These are phyloP conservation scores for Dendrocalamus latiflorus DNA, from an alignment of 202 grass and related monocot genomes.

Conservation along the genomic window DNA sequence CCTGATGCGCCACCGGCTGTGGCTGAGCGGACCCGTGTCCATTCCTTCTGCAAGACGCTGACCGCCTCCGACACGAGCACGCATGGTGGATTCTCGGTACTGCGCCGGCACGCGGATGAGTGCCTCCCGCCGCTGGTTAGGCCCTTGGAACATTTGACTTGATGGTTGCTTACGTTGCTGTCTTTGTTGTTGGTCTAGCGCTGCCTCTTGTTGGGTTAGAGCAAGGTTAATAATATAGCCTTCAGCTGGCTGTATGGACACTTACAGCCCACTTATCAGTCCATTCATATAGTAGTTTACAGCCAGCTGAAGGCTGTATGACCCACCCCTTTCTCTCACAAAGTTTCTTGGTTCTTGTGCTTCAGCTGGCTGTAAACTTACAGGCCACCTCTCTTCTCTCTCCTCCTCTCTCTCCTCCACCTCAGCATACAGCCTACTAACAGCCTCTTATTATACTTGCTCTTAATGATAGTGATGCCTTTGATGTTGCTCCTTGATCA, in stretches of 20 bases:
- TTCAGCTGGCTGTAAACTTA: too few relatives aligned
- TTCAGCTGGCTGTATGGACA: too few relatives aligned
- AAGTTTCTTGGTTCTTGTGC: too few relatives aligned
- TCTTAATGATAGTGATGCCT: slow-evolving; percentile 5
- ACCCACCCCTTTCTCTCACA: too few relatives aligned
- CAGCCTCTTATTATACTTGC: too few relatives aligned
- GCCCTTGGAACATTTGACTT: neutral
- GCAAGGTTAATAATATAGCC: too few relatives aligned
- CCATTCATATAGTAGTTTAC: too few relatives aligned
- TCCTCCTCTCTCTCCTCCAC: too few relatives aligned
- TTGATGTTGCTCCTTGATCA: slow-evolving; percentile 24
- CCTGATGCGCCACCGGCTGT: slow-evolving; percentile 15
- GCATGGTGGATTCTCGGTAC: slow-evolving; percentile 79
- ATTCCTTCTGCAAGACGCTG: slow-evolving; percentile 85
- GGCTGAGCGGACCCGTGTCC: slow-evolving; percentile 41
- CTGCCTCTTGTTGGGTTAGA: neutral
- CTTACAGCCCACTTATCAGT: too few relatives aligned
- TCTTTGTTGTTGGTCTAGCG: neutral
- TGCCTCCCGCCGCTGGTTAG: slow-evolving; percentile 72
- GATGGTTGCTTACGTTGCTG: neutral
- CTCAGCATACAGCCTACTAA: too few relatives aligned
- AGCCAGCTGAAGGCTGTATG: too few relatives aligned
- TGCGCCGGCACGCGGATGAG: slow-evolving; percentile 75
- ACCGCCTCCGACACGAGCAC: slow-evolving; percentile 87
- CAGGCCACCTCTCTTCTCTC: too few relatives aligned